Evolutionary conservation across 805 yeast species (phyloP).

Genomic region (Torulaspora delbrueckii): DNA sequence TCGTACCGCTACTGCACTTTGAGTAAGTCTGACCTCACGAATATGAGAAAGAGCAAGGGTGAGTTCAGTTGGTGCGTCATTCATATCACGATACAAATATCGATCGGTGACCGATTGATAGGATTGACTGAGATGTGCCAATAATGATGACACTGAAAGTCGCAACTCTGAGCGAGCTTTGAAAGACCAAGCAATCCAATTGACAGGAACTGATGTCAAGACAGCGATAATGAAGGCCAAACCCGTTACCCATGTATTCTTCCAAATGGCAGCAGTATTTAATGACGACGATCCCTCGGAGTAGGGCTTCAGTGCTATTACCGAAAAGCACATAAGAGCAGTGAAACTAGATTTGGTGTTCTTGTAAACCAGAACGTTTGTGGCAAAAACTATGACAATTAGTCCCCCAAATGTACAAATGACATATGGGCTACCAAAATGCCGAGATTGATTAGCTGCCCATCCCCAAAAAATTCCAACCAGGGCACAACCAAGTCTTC

Average conservation of each 20-base stretch:
- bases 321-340: constrained; percentile 39
- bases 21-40: constrained; percentile 46
- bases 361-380: constrained; percentile 34
- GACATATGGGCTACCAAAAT: constrained; percentile 38
- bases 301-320: constrained; percentile 36
- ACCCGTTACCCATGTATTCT: constrained; percentile 40
- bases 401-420: constrained; percentile 39
- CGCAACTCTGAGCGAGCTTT: constrained; percentile 42
- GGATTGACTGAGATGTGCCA: constrained; percentile 42
- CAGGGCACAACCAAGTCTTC: constrained; percentile 36
- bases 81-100: constrained; percentile 44
- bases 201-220: constrained; percentile 35
- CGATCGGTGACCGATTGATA: constrained; percentile 46
- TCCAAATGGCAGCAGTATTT: constrained; percentile 32
- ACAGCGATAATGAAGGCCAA: constrained; percentile 40
- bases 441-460: constrained; percentile 40
- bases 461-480: constrained; percentile 47
- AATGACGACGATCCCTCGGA: constrained; percentile 15
- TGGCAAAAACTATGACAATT: constrained; percentile 33
- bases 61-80: constrained; percentile 44
- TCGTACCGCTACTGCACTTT: constrained; percentile 39
- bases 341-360: constrained; percentile 44
- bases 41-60: constrained; percentile 42
- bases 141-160: constrained; percentile 36
- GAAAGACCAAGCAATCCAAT: constrained; percentile 48